These are phyloP conservation scores for Rhynchospora tenuis DNA, from an alignment of 176 grass and related monocot species.

Conservation along the genomic window DNA sequence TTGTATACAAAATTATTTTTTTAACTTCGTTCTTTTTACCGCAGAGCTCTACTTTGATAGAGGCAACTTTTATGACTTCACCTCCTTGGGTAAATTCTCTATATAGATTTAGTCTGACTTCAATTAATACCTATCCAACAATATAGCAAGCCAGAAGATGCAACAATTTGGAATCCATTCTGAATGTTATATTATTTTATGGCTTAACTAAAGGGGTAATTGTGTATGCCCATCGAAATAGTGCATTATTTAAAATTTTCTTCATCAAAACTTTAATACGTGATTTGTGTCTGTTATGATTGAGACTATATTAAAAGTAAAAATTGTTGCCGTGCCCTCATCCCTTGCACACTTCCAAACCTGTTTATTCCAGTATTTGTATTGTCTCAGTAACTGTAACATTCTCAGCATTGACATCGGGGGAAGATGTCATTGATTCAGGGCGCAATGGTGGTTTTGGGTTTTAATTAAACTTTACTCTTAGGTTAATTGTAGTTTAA, in stretches of 20 bases:
- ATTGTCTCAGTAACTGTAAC: not conserved
- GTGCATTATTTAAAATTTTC: not conserved
- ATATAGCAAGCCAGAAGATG: not conserved
- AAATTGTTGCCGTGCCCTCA: not conserved
- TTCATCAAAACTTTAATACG: not conserved
- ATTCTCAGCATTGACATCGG: not conserved
- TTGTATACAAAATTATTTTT: not conserved
- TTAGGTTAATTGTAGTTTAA: not conserved
- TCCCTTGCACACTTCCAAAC: not conserved
- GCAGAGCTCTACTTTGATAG: slow-evolving; percentile 83
- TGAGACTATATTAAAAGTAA: not conserved
- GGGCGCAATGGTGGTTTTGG: not conserved
- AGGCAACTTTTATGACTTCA: slow-evolving; percentile 96
- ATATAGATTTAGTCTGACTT: not conserved
- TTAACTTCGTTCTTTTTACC: slow-evolving; percentile 15
- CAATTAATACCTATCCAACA: not conserved
- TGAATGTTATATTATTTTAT: slow-evolving; percentile 4
- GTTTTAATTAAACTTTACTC: not conserved
- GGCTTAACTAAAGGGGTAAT: not conserved
- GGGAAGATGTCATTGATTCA: not conserved
- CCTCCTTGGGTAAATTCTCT: slow-evolving; percentile 55
- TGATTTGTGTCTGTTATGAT: not conserved
- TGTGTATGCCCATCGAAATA: not conserved
- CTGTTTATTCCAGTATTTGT: not conserved
- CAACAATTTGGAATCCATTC: not conserved